Evolutionary conservation across 2,329 filamentous ascomycete species (phyloP).

Genomic region (Penicillium freii): DNA sequence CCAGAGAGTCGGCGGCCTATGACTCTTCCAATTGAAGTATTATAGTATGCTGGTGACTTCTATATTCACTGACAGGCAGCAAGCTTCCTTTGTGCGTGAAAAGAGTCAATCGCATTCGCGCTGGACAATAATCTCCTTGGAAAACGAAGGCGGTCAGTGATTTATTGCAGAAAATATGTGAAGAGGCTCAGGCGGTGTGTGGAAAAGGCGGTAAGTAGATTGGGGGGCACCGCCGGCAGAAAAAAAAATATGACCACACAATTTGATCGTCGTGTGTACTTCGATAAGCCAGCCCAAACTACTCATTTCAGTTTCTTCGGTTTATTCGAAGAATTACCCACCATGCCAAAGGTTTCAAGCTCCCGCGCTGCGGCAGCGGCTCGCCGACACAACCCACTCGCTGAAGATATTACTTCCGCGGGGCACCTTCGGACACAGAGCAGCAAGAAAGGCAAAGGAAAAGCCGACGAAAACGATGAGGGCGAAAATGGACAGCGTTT

Average conservation of each 20-base stretch:
- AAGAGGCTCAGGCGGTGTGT: background rate
- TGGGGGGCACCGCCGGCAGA: constrained; percentile 30
- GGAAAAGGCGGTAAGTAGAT: background rate
- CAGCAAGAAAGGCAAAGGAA: constrained; percentile 66
- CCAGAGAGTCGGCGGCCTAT: background rate
- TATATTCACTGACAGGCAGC: background rate
- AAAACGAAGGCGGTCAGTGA: constrained; percentile 5
- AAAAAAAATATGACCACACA: constrained; percentile 38
- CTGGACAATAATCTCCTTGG: background rate
- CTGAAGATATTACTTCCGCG: constrained; percentile 76
- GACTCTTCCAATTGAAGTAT: background rate
- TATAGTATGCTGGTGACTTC: background rate
- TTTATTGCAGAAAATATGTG: constrained; percentile 2
- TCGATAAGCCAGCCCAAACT: constrained; percentile 6
- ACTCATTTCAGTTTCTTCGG: background rate
- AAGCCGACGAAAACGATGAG: constrained; percentile 53
- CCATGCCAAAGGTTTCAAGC: constrained; percentile 78
- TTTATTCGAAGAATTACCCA: constrained; percentile 10
- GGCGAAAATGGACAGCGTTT: constrained; percentile 65
- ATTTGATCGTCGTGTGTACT: constrained; percentile 34
- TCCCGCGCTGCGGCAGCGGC: constrained; percentile 54
- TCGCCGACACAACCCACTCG: constrained; percentile 83
- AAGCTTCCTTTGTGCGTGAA: background rate
- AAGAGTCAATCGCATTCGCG: background rate
- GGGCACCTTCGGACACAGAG: constrained; percentile 70